These are phyloP conservation scores for Kewa caespitosa DNA, from an alignment of 179 eudicot species.

Conservation along the genomic window DNA sequence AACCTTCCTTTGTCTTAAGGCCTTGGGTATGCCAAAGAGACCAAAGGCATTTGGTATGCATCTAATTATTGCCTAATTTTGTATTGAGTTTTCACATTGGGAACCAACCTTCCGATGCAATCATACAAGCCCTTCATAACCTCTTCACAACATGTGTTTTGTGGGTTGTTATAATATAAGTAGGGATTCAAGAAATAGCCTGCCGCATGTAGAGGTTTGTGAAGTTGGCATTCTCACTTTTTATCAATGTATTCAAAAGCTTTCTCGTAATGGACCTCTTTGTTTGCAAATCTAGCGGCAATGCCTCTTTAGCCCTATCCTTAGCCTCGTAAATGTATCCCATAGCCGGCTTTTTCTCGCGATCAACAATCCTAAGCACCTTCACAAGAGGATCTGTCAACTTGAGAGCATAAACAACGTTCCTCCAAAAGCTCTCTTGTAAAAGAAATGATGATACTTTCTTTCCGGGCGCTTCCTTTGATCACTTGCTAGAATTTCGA, in stretches of 20 bases:
- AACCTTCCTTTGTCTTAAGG: neutral
- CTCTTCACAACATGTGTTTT: neutral
- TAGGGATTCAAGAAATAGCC: neutral
- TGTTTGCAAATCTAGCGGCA: neutral
- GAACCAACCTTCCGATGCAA: neutral
- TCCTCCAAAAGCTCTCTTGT: slow-evolving; percentile 16
- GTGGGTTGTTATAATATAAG: neutral
- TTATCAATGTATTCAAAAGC: neutral
- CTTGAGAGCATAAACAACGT: slow-evolving; percentile 13
- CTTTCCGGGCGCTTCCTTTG: neutral
- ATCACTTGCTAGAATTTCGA: slow-evolving; percentile 3
- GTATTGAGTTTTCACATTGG: neutral
- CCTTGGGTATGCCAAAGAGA: neutral
- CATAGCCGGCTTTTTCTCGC: slow-evolving; percentile 15
- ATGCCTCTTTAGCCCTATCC: slow-evolving; percentile 26
- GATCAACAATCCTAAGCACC: slow-evolving; percentile 19
- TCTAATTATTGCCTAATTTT: neutral
- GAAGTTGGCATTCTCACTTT: slow-evolving; percentile 4
- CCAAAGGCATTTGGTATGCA: neutral
- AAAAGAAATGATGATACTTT: neutral
- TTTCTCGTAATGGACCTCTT: neutral
- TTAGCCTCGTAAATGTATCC: slow-evolving; percentile 14
- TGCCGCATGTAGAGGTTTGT: neutral
- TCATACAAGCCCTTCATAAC: neutral
- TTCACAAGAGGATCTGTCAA: slow-evolving; percentile 13